Evolutionary conservation across 148 eudicot species (phyloP), one percentile per base, ranked within the genome.

Genomic region (Amaranthus cruentus): DNA sequence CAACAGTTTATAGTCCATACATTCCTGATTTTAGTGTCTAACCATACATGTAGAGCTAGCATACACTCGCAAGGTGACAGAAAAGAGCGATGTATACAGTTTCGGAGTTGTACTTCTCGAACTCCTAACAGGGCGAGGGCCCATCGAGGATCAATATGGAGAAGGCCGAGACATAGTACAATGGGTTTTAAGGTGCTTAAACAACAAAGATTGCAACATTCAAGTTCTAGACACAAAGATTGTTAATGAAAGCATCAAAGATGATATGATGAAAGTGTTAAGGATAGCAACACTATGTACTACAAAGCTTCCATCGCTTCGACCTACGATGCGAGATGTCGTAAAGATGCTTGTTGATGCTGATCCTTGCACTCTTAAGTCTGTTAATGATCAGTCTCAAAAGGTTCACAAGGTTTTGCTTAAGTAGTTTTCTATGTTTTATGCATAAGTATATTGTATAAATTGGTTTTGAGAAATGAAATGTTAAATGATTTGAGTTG

Each of bases 41-140:
- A 28, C 38, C 38, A 55, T 11, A 55, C 38, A 8, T 74, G 70
- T 83, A 95, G 97, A 95, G 82, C 74, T 92, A 79, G 97, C 97
- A 2, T 88, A 88, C 76, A 81, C 96, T 14, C 77, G 81, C 48
- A 87, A 80, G 76, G 73, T 91, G 68, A 92, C 92, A 1, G 97
- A 90, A 72, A 95, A 88, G 79, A 81, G 96, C 42, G 97, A 92
- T 15, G 90, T 92, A 0, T 95, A 95, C 65, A 95, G 97, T 72
- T 95, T 90, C 15, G 99, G 99, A 0, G 96, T 95, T 9, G 91
- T 95, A 73, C 86, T 95, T 58, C 83, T 90, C 9, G 99, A 95
- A 78, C 62, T 95, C 14, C 78, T 95, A 69, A 91, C 97, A 0
- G 96, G 99, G 47, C 84, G 79, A 69, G 84, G 75, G 38, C 84